phyloP scores from a whole-genome alignment of 805 yeast genomes.

The Zygoascus flipseniorum region DNA sequence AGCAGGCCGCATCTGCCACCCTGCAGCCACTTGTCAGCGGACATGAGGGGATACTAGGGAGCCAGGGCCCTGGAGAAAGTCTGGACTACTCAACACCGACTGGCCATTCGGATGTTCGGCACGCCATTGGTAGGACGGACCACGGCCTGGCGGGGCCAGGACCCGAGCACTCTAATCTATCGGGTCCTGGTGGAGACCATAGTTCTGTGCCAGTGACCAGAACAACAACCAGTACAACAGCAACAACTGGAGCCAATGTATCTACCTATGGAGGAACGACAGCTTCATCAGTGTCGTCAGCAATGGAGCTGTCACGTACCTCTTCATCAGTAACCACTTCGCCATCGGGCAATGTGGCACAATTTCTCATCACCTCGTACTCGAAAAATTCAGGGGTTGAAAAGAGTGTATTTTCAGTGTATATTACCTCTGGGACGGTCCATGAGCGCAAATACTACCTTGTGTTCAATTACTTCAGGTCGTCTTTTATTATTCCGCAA shows the following conservation, averaged over 20 bases:
- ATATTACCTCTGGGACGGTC: conserved; percentile 39
- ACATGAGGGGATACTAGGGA: not conserved
- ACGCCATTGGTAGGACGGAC: not conserved
- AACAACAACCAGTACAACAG: not conserved
- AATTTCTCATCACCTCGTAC: conserved; percentile 5
- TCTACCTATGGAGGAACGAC: not conserved
- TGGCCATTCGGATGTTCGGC: not conserved
- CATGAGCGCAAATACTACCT: conserved; percentile 5
- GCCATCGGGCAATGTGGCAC: not conserved
- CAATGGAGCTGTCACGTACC: not conserved
- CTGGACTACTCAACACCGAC: not conserved
- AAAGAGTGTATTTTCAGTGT: conserved; percentile 25
- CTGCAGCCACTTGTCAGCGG: not conserved
- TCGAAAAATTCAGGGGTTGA: conserved; percentile 9
- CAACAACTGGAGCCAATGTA: not conserved
- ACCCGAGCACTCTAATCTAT: not conserved
- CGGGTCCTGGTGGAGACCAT: not conserved
- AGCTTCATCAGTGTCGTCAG: not conserved
- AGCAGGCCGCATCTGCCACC: not conserved
- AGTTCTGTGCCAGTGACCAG: not conserved
- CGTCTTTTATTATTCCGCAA: conserved; percentile 33
- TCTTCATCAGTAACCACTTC: not conserved
- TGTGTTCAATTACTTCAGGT: conserved; percentile 8
- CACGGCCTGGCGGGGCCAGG: not conserved
- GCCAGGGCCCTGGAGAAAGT: not conserved